phyloP scores from a whole-genome alignment of 2,329 filamentous ascomycete genomes.

The Ceratocystis huliohia region DNA sequence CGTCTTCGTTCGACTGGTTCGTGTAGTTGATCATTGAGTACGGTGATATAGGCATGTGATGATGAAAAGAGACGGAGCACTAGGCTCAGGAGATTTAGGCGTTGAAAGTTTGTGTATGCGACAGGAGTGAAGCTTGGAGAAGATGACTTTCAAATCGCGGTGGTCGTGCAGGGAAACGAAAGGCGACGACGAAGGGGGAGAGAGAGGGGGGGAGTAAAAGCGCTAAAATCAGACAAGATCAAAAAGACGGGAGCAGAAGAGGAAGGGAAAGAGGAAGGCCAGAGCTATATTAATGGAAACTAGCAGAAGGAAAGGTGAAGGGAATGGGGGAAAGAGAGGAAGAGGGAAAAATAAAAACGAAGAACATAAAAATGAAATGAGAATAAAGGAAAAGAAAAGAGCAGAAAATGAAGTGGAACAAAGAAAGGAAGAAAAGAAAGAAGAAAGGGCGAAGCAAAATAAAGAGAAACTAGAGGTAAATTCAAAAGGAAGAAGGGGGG shows the following conservation, averaged over 20 bases:
- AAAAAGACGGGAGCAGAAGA: not conserved
- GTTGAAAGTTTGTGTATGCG: constrained; percentile 12
- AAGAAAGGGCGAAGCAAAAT: not conserved
- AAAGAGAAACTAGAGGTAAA: not conserved
- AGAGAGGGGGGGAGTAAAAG: not conserved
- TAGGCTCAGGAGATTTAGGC: constrained; percentile 31
- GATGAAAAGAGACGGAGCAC: constrained; percentile 31
- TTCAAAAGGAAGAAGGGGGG: constrained; percentile 2
- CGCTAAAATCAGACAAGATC: not conserved
- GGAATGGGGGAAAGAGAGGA: not conserved
- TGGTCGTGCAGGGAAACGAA: constrained; percentile 6
- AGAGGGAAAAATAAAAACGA: not conserved
- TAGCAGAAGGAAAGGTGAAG: not conserved
- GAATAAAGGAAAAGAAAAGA: not conserved
- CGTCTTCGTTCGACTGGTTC: constrained; percentile 44
- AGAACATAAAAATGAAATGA: not conserved
- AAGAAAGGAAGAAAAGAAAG: not conserved
- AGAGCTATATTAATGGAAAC: constrained; percentile 4
- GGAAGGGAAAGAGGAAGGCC: not conserved
- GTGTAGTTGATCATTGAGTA: constrained; percentile 41
- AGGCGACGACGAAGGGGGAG: not conserved
- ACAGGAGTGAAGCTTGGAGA: not conserved
- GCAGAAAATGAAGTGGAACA: not conserved
- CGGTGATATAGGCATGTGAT: constrained; percentile 13
- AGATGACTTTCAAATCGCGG: not conserved